Percentiles rank a stretch among this genome's conserved stretches.
phyloP scores from a whole-genome alignment of 495 filamentous ascomycete species.

The Aspergillus diversus region DNA sequence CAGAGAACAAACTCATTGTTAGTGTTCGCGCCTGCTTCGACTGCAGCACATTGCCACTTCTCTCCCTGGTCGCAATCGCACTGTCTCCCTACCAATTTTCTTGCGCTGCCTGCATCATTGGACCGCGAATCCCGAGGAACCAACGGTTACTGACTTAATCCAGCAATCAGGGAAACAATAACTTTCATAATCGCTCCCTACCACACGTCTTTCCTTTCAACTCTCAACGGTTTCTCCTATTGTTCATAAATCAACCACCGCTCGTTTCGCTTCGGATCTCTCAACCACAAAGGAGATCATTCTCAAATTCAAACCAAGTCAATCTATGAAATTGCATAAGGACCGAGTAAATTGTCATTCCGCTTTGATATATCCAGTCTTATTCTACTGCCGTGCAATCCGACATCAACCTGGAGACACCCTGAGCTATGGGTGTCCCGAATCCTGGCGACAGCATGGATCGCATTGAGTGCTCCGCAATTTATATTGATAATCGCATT shows the following conservation, averaged over 20 bases:
- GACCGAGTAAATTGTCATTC: constrained; percentile 18
- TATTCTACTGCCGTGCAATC: constrained; percentile 14
- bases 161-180: constrained; percentile 15
- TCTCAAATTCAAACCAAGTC: constrained; percentile 1
- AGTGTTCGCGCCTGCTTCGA: constrained; percentile 23
- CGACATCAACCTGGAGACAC: constrained; percentile 21
- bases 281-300: neutral
- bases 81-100: constrained; percentile 11
- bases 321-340: constrained; percentile 27
- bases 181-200: constrained; percentile 1
- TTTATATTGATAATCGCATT: constrained; percentile 81
- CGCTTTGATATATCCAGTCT: constrained; percentile 17
- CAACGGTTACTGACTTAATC: constrained; percentile 22
- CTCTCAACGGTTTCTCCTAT: neutral
- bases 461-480: constrained; percentile 71
- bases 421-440: constrained; percentile 24
- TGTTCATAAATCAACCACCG: constrained; percentile 19
- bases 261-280: constrained; percentile 22
- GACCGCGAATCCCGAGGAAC: constrained; percentile 10
- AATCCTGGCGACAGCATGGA: constrained; percentile 58
- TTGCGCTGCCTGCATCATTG: constrained; percentile 25
- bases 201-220: constrained; percentile 13
- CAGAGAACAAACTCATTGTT: constrained; percentile 47
- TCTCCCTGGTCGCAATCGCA: constrained; percentile 14
- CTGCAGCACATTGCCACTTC: constrained; percentile 15